Base-by-base conservation (phyloP, 2,329 filamentous ascomycete genomes). In the Zopfia rhizophila region DNA sequence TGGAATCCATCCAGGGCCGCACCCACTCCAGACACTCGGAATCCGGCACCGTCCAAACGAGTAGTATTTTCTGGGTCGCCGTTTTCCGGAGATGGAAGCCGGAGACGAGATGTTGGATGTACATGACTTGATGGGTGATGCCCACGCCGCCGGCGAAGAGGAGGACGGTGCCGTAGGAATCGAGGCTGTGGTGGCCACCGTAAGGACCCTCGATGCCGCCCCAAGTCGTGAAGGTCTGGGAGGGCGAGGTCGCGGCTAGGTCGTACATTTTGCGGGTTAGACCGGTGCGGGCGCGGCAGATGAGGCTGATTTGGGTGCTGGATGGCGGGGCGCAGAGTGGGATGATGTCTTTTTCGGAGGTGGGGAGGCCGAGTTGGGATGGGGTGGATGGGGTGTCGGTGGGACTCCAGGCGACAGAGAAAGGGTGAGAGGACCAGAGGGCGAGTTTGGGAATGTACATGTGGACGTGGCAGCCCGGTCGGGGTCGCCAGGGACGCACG, bases 141-240 rank as follows among this genome's bases (percentile, higher is more conserved):
- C 89, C 89, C 10, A 92, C 87, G 60, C 89, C 89, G 45, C 88
- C 89, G 0, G 89, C 89, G 65, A 93, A 90, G 27, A 93, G 81
- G 69, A 92, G 83, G 21, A 88, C 85, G 0, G 88, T 91, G 54
- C 89, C 89, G 69, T 91, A 92, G 1, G 87, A 90, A 49, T 86
- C 80, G 66, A 92, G 79, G 55, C 77, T 79, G 66, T 91, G 86
- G 64, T 86, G 79, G 25, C 85, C 87, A 36, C 88, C 81, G 63
- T 93, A 93, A 0, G 89, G 89, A 0, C 89, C 89, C 71, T 93
- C 89, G 29, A 89, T 83, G 33, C 85, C 80, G 54, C 87, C 89
- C 24, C 74, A 83, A 5, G 87, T 87, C 16, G 78, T 74, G 61
- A 90, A 79, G 27, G 78, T 79, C 45, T 86, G 83, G 47, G 65